A percentile compares a stretch with the other conserved stretches of the same genome.
Evolutionary conservation across 1,284 basidiomycete species (phyloP).

Genomic region (Taiwanofungus camphoratus): DNA sequence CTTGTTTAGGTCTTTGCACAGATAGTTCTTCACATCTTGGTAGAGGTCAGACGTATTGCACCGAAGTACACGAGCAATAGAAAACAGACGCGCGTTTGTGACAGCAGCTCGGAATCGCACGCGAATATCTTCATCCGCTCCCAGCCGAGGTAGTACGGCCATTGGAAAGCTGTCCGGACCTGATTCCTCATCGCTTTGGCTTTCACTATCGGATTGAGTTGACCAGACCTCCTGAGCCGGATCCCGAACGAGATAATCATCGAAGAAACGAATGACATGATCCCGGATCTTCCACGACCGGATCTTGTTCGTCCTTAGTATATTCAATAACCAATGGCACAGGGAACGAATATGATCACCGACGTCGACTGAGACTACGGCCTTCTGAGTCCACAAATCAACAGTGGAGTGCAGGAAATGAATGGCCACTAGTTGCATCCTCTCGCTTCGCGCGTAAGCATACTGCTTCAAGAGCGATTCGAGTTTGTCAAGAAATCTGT

Average conservation of each 20-base stretch:
- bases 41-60: slow-evolving; percentile 38
- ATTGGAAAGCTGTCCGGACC: slow-evolving; percentile 33
- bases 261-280: slow-evolving; percentile 58
- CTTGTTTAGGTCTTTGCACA: slow-evolving; percentile 42
- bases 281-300: slow-evolving; percentile 70
- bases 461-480: slow-evolving; percentile 52
- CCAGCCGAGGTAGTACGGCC: slow-evolving; percentile 45
- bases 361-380: slow-evolving; percentile 33
- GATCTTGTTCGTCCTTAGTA: slow-evolving; percentile 39
- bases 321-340: slow-evolving; percentile 46
- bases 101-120: slow-evolving; percentile 77
- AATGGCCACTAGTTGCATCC: slow-evolving; percentile 49
- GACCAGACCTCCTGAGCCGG: slow-evolving; percentile 50
- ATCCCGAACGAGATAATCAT: slow-evolving; percentile 59
- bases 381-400: slow-evolving; percentile 53
- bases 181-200: slow-evolving; percentile 26
- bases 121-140: slow-evolving; percentile 74
- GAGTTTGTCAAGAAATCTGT: slow-evolving; percentile 50
- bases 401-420: slow-evolving; percentile 65
- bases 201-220: slow-evolving; percentile 12
- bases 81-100: slow-evolving; percentile 57
- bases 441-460: slow-evolving; percentile 50
- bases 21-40: slow-evolving; percentile 33
- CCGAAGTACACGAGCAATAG: slow-evolving; percentile 28
- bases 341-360: slow-evolving; percentile 43